A percentile compares a stretch with the other conserved stretches of the same genome.
phyloP scores from a whole-genome alignment of 2,329 filamentous ascomycete species.

The Polytolypa hystricis region DNA sequence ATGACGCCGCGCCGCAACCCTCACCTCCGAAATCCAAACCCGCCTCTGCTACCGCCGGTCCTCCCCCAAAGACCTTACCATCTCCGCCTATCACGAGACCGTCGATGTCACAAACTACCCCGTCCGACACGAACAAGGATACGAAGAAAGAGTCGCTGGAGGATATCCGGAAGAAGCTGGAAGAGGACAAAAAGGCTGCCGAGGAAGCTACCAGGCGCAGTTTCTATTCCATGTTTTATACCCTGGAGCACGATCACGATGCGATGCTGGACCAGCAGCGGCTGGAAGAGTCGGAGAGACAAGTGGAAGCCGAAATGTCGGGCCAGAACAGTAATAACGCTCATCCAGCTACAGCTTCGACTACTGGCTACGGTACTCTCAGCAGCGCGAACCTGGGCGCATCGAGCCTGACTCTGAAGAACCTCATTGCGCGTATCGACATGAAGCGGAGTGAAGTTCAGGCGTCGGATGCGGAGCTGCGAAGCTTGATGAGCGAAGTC shows the following conservation, averaged over 20 bases:
- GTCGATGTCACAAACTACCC: conserved; percentile 51
- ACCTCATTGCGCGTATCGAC: conserved; percentile 92
- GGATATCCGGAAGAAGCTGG: conserved; percentile 83
- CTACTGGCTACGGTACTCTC: conserved; percentile 70
- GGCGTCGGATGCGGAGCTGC: conserved; percentile 84
- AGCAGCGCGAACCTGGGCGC: conserved; percentile 91
- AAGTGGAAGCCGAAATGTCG: conserved; percentile 91
- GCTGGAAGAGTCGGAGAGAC: conserved; percentile 89
- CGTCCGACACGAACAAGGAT: conserved; percentile 48
- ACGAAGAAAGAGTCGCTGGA: conserved; percentile 57
- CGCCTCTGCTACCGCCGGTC: conserved; percentile 41
- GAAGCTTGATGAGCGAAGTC: conserved; percentile 91
- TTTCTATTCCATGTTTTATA: conserved; percentile 91
- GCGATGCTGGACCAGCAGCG: conserved; percentile 98
- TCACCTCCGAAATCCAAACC: conserved; percentile 44
- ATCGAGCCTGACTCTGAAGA: conserved; percentile 90
- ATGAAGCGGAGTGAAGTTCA: conserved; percentile 80
- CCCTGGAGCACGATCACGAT: conserved; percentile 84
- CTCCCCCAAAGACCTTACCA: conserved; percentile 48
- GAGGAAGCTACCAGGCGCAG: conserved; percentile 81
- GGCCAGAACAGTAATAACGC: conserved; percentile 43
- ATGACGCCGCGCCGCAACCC: conserved; percentile 39
- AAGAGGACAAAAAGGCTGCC: conserved; percentile 81
- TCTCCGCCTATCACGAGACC: conserved; percentile 60
- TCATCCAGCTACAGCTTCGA: conserved; percentile 40